phyloP scores from a whole-genome alignment of 108 stramenopile genomes.

The Nannochloropsis salina region DNA sequence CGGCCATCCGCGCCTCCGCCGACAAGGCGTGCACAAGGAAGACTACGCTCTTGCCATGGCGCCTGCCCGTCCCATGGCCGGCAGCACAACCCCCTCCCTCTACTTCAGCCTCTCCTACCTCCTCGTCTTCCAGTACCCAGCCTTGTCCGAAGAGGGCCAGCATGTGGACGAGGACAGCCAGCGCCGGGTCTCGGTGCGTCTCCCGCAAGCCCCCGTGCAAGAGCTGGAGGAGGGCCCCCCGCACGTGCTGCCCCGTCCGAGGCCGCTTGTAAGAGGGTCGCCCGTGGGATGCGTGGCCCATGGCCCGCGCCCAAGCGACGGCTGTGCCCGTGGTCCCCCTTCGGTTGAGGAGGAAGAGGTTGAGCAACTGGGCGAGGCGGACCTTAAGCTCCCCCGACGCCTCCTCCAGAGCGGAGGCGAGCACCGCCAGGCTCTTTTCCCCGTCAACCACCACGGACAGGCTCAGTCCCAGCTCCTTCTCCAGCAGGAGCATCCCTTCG shows the following conservation, averaged over 20 bases:
- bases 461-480: neutral
- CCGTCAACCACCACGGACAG: neutral
- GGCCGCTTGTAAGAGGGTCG: too few species aligned
- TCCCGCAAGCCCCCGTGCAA: neutral
- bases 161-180: neutral
- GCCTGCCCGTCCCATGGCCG: neutral
- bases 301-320: too few species aligned
- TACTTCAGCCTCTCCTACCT: neutral
- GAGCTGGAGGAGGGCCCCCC: neutral
- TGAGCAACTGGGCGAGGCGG: neutral
- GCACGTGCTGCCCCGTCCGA: neutral
- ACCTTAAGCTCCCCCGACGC: neutral
- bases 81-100: neutral
- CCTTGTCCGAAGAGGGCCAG: neutral
- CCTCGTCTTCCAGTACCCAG: neutral
- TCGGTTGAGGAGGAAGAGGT: neutral
- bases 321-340: too few species aligned
- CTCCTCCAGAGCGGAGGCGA: neutral
- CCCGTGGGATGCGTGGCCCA: too few species aligned
- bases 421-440: neutral
- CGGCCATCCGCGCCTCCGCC: neutral
- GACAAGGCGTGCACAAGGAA: neutral
- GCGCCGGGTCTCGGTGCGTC: neutral
- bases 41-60: neutral
- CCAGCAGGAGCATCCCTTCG: neutral